Evolutionary conservation across 1,139 yeast species (phyloP).

Genomic region (Candida sanyaensis): DNA sequence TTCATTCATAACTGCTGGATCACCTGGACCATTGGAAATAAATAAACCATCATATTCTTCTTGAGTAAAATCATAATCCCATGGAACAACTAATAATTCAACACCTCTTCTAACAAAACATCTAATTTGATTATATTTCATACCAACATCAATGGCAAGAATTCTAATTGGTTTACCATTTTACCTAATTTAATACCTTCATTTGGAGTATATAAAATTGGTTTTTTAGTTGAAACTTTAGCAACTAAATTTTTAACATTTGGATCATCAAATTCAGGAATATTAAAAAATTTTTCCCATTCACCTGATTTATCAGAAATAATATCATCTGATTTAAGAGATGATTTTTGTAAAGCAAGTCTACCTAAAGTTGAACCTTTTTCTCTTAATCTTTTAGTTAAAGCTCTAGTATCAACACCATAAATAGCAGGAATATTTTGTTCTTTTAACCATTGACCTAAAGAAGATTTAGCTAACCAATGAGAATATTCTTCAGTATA

Average conservation of each 20-base stretch:
- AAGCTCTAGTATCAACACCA: slow-evolving; percentile 95
- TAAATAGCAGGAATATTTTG: slow-evolving; percentile 94
- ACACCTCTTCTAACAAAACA: slow-evolving; percentile 97
- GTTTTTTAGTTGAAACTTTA: slow-evolving; percentile 77
- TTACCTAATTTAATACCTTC: slow-evolving; percentile 54
- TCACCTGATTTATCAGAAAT: slow-evolving; percentile 12
- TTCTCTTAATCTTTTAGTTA: slow-evolving; percentile 91
- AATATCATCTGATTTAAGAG: slow-evolving; percentile 36
- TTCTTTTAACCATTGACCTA: slow-evolving; percentile 91
- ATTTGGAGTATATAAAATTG: slow-evolving; percentile 65
- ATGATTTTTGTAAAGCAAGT: slow-evolving; percentile 59
- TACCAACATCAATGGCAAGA: slow-evolving; percentile 94
- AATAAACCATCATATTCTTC: slow-evolving; percentile 93
- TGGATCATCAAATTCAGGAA: slow-evolving; percentile 93
- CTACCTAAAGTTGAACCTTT: slow-evolving; percentile 94
- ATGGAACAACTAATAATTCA: slow-evolving; percentile 93
- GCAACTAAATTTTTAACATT: slow-evolving; percentile 90
- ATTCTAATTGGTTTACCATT: slow-evolving; percentile 81
- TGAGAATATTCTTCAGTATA: slow-evolving; percentile 97
- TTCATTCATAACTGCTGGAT: slow-evolving; percentile 81
- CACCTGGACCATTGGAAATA: slow-evolving; percentile 99
- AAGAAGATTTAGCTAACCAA: slow-evolving; percentile 85
- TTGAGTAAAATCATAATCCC: slow-evolving; percentile 81
- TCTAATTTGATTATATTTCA: slow-evolving; percentile 96
- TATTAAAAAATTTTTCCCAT: slow-evolving; percentile 68